phyloP scores from a whole-genome alignment of 2,329 filamentous ascomycete species.

The Drechmeria coniospora region DNA sequence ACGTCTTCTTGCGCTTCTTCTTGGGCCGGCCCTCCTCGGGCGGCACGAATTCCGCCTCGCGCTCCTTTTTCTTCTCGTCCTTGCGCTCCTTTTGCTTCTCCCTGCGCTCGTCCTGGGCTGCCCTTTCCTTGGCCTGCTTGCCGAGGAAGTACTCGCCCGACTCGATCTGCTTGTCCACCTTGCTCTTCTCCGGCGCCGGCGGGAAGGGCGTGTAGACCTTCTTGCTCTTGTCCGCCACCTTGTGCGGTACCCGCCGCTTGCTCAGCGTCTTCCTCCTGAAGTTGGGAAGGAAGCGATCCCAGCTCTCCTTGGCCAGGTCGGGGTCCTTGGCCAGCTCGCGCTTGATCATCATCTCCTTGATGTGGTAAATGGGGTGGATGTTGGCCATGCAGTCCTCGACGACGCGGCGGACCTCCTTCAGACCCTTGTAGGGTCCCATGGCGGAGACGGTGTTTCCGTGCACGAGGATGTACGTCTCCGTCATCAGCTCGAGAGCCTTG shows the following conservation, averaged over 20 bases:
- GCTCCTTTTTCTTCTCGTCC: conserved; percentile 72
- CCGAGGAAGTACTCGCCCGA: conserved; percentile 91
- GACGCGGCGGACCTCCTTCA: conserved; percentile 82
- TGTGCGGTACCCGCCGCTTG: conserved; percentile 67
- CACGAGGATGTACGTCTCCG: conserved; percentile 81
- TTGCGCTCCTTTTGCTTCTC: conserved; percentile 80
- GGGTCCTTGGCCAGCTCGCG: conserved; percentile 82
- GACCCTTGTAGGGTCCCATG: conserved; percentile 83
- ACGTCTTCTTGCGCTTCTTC: conserved; percentile 46
- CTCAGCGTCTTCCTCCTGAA: conserved; percentile 89
- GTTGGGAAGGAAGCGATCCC: conserved; percentile 91
- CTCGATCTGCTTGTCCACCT: conserved; percentile 95
- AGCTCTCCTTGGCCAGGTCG: conserved; percentile 71
- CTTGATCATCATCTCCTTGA: conserved; percentile 76
- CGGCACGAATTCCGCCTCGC: conserved; percentile 73
- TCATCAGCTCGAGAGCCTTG: conserved; percentile 86
- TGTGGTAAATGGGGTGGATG: conserved; percentile 81
- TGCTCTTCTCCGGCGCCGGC: conserved; percentile 94
- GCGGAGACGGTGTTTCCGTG: conserved; percentile 89
- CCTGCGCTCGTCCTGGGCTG: conserved; percentile 60
- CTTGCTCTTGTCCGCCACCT: conserved; percentile 83
- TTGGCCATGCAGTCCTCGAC: conserved; percentile 96
- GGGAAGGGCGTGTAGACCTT: conserved; percentile 97
- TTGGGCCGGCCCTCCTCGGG: conserved; percentile 61
- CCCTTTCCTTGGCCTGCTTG: conserved; percentile 82